Base-by-base conservation (phyloP, 1,139 yeast genomes). In the Blastobotrys aristatus region DNA sequence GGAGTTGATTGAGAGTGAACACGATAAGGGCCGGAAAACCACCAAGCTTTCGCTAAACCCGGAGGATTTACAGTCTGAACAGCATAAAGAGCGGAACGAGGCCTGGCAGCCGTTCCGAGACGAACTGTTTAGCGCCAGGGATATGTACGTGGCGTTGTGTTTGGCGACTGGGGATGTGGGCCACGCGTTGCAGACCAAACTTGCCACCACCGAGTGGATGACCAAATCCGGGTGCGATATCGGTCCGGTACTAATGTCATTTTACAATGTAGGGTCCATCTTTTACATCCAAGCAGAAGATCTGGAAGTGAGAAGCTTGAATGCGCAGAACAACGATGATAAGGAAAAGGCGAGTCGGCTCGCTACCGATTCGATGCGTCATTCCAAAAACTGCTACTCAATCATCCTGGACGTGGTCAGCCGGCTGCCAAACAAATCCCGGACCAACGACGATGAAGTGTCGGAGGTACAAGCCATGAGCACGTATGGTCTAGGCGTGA, bases 401-500 rank as follows among this genome's bases (percentile, higher is more conserved):
- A 56, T 49, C 10, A 82, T 84, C 24, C 65, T 82, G 29, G 72
- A 70, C 33, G 77, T 78, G 39, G 74, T 84, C 3, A 79, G 77
- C 53, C 67, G 72, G 32, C 61, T 79, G 6, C 79, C 82, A 2
- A 67, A 71, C 39, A 61, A 60, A 20, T 67, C 68, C 31, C 66
- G 74, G 34, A 13, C n/a, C 6, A 65, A 76, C 18, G 73, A 73
- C 30, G 66, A 68, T 4, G 68, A 72, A 14, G 72, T 76, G 10
- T 73, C 74, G 5, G 88, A 86, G 54, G 80, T 85, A 2, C 79
- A 84, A 29, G 95, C 95, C 0, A 70, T 88, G 59, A 80, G 96
- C 0, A 80, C 88, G 0, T 90, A 87, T 60, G 95, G 96, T 0
- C 70, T 87, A 36, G 97, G 96, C 0, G 95, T 89, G 4, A 75